Evolutionary conservation across 73 alveolate species (phyloP).

Genomic region (Tetrahymena malaccensis): DNA sequence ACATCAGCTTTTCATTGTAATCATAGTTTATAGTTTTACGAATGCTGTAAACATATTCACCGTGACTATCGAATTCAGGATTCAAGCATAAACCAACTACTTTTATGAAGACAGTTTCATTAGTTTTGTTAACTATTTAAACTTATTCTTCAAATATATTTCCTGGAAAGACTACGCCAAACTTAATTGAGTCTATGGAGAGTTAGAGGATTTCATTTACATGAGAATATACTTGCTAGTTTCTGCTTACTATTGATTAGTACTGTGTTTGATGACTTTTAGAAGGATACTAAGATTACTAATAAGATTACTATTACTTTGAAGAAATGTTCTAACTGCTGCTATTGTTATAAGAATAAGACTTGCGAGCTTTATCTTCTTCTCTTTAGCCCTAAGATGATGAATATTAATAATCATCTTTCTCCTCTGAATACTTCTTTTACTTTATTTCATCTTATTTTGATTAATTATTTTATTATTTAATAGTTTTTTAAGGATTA

Average conservation of each 20-base stretch:
- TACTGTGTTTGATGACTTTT: not conserved
- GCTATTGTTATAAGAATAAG: not conserved
- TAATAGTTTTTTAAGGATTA: not conserved
- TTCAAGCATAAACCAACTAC: constrained; percentile 7
- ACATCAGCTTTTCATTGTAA: constrained; percentile 36
- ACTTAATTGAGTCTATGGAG: not conserved
- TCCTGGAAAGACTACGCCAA: not conserved
- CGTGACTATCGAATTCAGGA: constrained; percentile 37
- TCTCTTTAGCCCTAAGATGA: not conserved
- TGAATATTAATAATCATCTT: not conserved
- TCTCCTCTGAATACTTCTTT: not conserved
- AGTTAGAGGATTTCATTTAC: not conserved
- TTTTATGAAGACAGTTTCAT: not conserved
- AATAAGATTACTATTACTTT: not conserved
- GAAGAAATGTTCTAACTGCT: not conserved
- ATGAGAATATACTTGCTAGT: not conserved
- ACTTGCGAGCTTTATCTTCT: not conserved
- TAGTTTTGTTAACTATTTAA: not conserved
- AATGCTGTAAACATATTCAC: constrained; percentile 30
- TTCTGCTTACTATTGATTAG: not conserved
- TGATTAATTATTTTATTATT: not conserved
- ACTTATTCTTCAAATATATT: not conserved
- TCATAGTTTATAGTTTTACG: constrained; percentile 33
- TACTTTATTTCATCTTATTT: not conserved
- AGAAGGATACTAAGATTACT: not conserved